Evolutionary conservation across 2,329 filamentous ascomycete genomes (phyloP).

Genomic region (Pseudodiploospora longispora): DNA sequence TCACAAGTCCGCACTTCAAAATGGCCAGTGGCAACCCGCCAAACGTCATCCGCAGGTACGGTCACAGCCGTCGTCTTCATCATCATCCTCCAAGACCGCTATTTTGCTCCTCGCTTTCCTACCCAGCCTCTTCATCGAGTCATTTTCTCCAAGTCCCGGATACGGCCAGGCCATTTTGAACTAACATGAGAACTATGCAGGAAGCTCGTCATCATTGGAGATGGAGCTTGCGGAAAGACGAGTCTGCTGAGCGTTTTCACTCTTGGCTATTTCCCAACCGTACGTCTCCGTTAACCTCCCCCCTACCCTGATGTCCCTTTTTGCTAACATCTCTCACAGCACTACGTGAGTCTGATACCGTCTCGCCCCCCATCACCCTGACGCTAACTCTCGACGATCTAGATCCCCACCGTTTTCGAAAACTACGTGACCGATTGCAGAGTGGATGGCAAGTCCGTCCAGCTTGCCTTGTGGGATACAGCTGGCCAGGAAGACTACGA

Average conservation of each 20-base stretch:
- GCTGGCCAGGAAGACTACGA: slow-evolving; percentile 99
- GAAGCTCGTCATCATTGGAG: slow-evolving; percentile 94
- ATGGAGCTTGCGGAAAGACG: slow-evolving; percentile 97
- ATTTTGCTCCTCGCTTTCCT: neutral
- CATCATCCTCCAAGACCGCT: neutral
- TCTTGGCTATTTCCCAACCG: slow-evolving; percentile 92
- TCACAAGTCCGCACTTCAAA: slow-evolving; percentile 13
- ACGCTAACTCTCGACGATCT: slow-evolving; percentile 14
- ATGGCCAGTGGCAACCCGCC: slow-evolving; percentile 40
- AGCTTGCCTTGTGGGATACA: slow-evolving; percentile 98
- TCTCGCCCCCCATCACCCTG: slow-evolving; percentile 4
- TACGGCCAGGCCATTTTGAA: too few relatives aligned
- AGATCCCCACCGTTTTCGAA: slow-evolving; percentile 94
- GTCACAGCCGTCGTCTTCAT: neutral
- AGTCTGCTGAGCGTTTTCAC: slow-evolving; percentile 97
- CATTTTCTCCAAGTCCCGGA: too few relatives aligned
- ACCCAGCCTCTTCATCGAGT: too few relatives aligned
- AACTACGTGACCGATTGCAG: slow-evolving; percentile 99
- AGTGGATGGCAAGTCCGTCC: slow-evolving; percentile 97
- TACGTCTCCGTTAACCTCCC: slow-evolving; percentile 40
- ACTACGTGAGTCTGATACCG: slow-evolving; percentile 42
- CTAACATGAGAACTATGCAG: slow-evolving; percentile 35
- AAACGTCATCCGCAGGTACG: slow-evolving; percentile 61
- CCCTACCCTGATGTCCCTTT: neutral
- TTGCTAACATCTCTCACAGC: slow-evolving; percentile 29